Percentiles rank a stretch among this genome's conserved stretches.
phyloP scores from a whole-genome alignment of 2,329 filamentous ascomycete genomes.

The Fusarium xyrophilum region DNA sequence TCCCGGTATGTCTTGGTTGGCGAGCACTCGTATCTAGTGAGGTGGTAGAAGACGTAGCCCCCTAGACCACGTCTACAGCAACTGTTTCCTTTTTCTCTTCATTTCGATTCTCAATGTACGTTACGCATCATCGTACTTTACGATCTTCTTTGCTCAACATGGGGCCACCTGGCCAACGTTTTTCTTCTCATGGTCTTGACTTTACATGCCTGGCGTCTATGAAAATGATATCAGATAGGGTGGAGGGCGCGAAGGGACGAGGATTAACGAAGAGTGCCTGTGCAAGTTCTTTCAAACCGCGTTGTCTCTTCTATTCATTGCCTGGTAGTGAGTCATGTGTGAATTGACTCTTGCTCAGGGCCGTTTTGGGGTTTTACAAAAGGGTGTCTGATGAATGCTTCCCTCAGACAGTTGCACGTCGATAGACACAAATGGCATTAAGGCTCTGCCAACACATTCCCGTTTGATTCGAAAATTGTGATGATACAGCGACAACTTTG shows the following conservation, averaged over 20 bases:
- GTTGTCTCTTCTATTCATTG: slow-evolving; percentile 37
- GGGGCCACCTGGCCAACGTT: slow-evolving; percentile 36
- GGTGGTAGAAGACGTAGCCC: slow-evolving; percentile 21
- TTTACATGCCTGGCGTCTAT: slow-evolving; percentile 38
- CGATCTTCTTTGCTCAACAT: slow-evolving; percentile 43
- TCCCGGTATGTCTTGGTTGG: slow-evolving; percentile 22
- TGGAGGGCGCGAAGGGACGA: slow-evolving; percentile 35
- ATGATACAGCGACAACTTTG: background rate
- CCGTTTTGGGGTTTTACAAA: slow-evolving; percentile 33
- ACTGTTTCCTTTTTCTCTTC: slow-evolving; percentile 31
- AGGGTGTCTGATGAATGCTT: slow-evolving; percentile 30
- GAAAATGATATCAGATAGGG: slow-evolving; percentile 36
- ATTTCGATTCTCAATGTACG: slow-evolving; percentile 49
- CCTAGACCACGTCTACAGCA: slow-evolving; percentile 27
- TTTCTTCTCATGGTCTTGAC: slow-evolving; percentile 30
- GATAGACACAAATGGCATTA: slow-evolving; percentile 35
- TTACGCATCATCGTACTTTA: slow-evolving; percentile 46
- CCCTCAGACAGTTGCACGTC: slow-evolving; percentile 24
- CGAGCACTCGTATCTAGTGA: slow-evolving; percentile 20
- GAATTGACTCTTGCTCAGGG: slow-evolving; percentile 2
- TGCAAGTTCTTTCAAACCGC: slow-evolving; percentile 27
- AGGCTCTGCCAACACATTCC: slow-evolving; percentile 4
- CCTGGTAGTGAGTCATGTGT: slow-evolving; percentile 5
- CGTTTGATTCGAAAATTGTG: background rate
- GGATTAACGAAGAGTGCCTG: slow-evolving; percentile 15